Conservation (phyloP, 1,139 yeast species). For the Yueomyces sp. region DNA sequence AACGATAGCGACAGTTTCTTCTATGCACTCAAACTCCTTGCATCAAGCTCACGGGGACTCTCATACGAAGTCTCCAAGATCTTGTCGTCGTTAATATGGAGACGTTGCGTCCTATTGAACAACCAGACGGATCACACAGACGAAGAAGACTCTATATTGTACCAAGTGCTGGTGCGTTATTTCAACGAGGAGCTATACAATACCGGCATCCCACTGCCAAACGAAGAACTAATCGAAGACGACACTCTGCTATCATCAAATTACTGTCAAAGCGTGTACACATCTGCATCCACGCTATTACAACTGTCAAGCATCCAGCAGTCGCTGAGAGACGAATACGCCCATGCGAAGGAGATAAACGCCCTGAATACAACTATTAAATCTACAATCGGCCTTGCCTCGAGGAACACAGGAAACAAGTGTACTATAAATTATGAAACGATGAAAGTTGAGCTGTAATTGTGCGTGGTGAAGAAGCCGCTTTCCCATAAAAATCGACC, state of each 20-base stretch:
- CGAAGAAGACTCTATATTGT: conserved; percentile 36
- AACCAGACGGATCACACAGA: conserved; percentile 10
- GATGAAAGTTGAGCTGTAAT: no score
- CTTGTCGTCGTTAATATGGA: conserved; percentile 39
- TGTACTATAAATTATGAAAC: conserved; percentile 25
- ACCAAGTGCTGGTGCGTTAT: conserved; percentile 28
- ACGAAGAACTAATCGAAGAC: conserved; percentile 8
- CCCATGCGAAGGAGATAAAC: conserved; percentile 22
- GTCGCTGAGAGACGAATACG: conserved; percentile 20
- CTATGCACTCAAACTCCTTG: conserved; percentile 32
- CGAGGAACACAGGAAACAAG: conserved; percentile 23
- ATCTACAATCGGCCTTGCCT: conserved; percentile 27
- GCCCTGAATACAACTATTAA: conserved; percentile 11
- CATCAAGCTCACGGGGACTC: conserved; percentile 18
- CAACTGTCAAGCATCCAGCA: conserved; percentile 16
- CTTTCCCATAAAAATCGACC: no score
- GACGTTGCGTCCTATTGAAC: conserved; percentile 33
- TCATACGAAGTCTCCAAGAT: conserved; percentile 22
- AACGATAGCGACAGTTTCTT: conserved; percentile 29
- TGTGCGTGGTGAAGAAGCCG: no score
- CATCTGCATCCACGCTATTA: conserved; percentile 11
- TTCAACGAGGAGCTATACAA: conserved; percentile 25
- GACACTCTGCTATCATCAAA: conserved; percentile 8
- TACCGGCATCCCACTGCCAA: conserved; percentile 22
- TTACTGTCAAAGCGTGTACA: conserved; percentile 9